Conservation (phyloP, 148 eudicot species). For the Beta vulgaris region DNA sequence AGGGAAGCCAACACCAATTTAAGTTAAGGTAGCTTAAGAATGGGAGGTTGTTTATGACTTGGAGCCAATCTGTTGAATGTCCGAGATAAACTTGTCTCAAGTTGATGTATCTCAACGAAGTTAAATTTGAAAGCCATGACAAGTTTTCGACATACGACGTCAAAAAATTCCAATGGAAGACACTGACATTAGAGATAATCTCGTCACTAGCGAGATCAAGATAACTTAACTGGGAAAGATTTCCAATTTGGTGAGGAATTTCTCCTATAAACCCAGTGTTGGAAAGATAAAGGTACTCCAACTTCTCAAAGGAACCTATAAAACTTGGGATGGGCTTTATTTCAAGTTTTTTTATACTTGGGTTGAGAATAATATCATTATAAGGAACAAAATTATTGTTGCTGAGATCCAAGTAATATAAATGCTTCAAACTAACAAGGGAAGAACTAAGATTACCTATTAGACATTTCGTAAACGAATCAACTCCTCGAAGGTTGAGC, state of each 20-base stretch:
- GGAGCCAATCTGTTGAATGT: not conserved
- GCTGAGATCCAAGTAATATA: not conserved
- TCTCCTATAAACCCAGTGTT: not conserved
- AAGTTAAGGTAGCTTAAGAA: conserved; percentile 10
- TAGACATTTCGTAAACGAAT: no score
- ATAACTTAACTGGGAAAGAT: not conserved
- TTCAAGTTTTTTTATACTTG: no score
- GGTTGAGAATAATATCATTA: no score
- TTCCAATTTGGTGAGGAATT: not conserved
- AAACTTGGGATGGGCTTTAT: not conserved
- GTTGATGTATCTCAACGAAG: not conserved
- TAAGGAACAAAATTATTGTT: not conserved
- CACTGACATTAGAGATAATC: no score
- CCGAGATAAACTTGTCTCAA: not conserved
- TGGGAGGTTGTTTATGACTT: not conserved
- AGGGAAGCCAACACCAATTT: not conserved
- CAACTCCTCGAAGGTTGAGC: no score
- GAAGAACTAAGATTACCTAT: not conserved
- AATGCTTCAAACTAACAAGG: not conserved
- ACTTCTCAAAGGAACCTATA: not conserved
- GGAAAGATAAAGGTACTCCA: not conserved
- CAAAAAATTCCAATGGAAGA: no score
- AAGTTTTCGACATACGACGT: not conserved
- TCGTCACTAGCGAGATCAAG: not conserved
- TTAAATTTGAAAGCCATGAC: not conserved